Base-by-base conservation (phyloP, 176 grass and related monocot genomes). In the Phyllostachys edulis region DNA sequence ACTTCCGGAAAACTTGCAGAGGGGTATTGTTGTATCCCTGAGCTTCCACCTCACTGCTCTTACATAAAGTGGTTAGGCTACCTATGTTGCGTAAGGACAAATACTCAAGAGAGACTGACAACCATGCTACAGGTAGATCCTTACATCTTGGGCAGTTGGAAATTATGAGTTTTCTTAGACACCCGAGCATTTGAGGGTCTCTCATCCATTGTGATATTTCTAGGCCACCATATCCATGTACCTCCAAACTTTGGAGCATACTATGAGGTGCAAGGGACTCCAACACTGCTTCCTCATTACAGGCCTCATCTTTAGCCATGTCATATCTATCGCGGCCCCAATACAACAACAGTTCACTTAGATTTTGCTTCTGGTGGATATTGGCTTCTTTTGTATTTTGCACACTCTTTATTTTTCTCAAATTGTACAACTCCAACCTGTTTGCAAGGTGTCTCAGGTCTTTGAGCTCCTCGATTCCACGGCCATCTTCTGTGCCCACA, bases 41-140 rank as follows among this genome's bases (percentile, higher is more conserved):
- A 12, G 7, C n/a, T 54, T 44, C 59, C 57, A 14, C 5, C 9
- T 45, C 1, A 9, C 56, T 1, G 2, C 23, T 74, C 17, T 67
- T 73, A 45, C 59, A 80, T 16, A 87, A 46, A 11, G 62, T 49
- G 6, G 63, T 29, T 0, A 87, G 6, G 1, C 29, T 69, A 0
- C 9, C 10, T 62, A 82, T 20, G 0, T 0, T 0, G 0, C 0
- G 0, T 50, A 82, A 29, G 1, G 0, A 1, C 0, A 87, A 3
- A 46, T 40, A 2, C 70, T 87, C 78, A 39, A 87, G 85, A 1
- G 5, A 49, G 5, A 7, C 0, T 5, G 55, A 60, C 0, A 82
- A 3, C 62, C 62, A 68, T 20, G 69, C 4, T 18, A 36, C 0
- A 36, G 85, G 47, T 15, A 87, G 0, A 37, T 44, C 13, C 46